Evolutionary conservation across 192 early-diverging fungal species (phyloP), one percentile per base, ranked within the genome.

Genomic region (Coemansia asiatica): DNA sequence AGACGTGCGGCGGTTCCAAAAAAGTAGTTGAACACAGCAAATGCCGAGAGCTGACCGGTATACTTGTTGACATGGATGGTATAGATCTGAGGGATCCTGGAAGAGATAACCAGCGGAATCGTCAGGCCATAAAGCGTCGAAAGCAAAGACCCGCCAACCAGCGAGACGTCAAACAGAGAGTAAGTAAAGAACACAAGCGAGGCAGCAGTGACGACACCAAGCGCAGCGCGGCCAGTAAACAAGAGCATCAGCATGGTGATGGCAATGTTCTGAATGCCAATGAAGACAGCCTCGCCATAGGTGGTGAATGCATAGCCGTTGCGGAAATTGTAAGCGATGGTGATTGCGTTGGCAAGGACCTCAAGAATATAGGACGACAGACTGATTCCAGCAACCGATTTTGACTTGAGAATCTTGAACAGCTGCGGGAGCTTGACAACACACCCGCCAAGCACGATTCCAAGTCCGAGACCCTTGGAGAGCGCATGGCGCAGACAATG

Each of bases 351-450:
- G 35, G 93, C 88, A 25, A 89, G 56, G 13, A 94, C 90, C 74
- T 99, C 97, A 29, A 99, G 79, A 5, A 92, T 66, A 63, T 92
- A 92, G 6, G 89, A 87, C 13, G 83, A 71, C 61, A 95, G 81
- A 10, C 91, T 94, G 54, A 99, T 84, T 2, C 96, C 96, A 53
- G 85, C 80, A 15, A 88, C 89, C 28, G 90, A 92, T 54, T 77
- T 60, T 36, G 88, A 81, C 22, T 72, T 70, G 19, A 93, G 53
- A 53, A 98, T 96, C 63, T 96, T 99, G 71, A 93, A 71, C 31
- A 99, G 95, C 81, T 99, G 96, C 8, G 97, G 97, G 27, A 99
- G 75, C 76, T 99, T 99, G 60, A 98, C 87, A 36, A 98, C 87
- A 33, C 91, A 88, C n/a, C 94, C 91, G 44, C 92, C 94, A 6